phyloP scores from a whole-genome alignment of 495 filamentous ascomycete species.

The Talaromyces stipitatus region DNA sequence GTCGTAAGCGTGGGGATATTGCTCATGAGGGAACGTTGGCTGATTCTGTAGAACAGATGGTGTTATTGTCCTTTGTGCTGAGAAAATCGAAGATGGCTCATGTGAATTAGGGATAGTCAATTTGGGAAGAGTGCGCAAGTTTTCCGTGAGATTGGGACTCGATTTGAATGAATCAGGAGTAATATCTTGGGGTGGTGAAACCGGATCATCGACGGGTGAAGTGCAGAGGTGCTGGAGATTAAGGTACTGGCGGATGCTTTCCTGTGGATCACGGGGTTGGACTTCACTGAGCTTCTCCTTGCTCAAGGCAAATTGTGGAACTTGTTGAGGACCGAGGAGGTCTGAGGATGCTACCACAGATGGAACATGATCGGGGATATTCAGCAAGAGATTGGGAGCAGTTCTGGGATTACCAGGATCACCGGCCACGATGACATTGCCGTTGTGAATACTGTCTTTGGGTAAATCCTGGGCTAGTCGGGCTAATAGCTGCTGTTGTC shows the following conservation, averaged over 20 bases:
- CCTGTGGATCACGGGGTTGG: slow-evolving; percentile 69
- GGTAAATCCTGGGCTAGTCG: slow-evolving; percentile 64
- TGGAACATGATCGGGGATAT: too few species aligned
- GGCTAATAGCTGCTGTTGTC: slow-evolving; percentile 61
- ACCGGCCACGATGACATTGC: too few species aligned
- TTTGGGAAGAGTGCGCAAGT: slow-evolving; percentile 50
- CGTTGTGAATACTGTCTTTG: slow-evolving; percentile 31
- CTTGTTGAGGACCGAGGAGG: slow-evolving; percentile 55
- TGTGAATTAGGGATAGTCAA: slow-evolving; percentile 54
- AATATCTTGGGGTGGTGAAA: too few species aligned
- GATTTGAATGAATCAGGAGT: too few species aligned
- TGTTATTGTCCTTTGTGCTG: slow-evolving; percentile 17
- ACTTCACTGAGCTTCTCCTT: slow-evolving; percentile 59
- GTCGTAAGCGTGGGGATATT: not conserved
- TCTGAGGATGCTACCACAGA: slow-evolving; percentile 92
- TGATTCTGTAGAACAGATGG: slow-evolving; percentile 10
- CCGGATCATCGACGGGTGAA: slow-evolving; percentile 29
- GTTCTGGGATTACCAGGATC: too few species aligned
- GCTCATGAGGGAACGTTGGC: slow-evolving; percentile 1
- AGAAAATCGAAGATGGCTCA: slow-evolving; percentile 10
- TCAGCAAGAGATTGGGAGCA: too few species aligned
- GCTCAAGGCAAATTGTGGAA: too few species aligned
- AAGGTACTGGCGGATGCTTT: slow-evolving; percentile 85
- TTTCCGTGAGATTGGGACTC: too few species aligned
- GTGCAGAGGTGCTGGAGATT: slow-evolving; percentile 56